Evolutionary conservation across 306 rosid genomes (phyloP).

Genomic region (Prunus mume): DNA sequence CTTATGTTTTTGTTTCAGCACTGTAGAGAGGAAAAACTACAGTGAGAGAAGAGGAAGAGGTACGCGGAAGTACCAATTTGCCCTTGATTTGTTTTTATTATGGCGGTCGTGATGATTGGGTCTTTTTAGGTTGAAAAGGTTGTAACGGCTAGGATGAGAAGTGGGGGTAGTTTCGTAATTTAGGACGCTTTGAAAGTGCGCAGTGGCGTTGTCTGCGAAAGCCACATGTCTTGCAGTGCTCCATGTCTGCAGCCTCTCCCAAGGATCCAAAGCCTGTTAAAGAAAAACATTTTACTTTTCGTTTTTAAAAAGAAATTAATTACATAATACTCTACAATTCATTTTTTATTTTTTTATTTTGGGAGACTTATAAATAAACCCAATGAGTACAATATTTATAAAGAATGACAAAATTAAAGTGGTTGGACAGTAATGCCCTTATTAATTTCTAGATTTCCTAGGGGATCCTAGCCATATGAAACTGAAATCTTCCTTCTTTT

Average conservation of each 20-base stretch:
- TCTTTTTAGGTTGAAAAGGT: neutral
- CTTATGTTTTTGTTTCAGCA: neutral
- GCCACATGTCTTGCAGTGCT: conserved; percentile 24
- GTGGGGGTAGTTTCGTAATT: conserved; percentile 47
- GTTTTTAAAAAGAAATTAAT: too few relatives aligned
- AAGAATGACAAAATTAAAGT: too few relatives aligned
- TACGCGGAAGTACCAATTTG: conserved; percentile 27
- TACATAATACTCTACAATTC: too few relatives aligned
- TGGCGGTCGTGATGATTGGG: conserved; percentile 22
- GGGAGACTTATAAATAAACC: too few relatives aligned
- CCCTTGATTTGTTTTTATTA: conserved; percentile 32
- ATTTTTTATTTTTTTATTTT: too few relatives aligned
- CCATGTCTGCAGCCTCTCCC: too few relatives aligned
- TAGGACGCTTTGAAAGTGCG: conserved; percentile 25
- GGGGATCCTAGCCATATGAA: too few relatives aligned
- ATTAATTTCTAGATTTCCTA: too few relatives aligned
- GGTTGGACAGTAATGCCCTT: too few relatives aligned
- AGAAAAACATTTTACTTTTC: too few relatives aligned
- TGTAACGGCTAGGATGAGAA: conserved; percentile 77
- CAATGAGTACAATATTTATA: too few relatives aligned
- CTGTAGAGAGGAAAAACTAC: conserved; percentile 37
- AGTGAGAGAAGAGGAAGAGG: conserved; percentile 7
- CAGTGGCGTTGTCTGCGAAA: neutral
- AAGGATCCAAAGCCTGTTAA: neutral
- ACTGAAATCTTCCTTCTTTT: too few relatives aligned